Conservation (phyloP, 305 asterid genomes). For the Solanum hybrid region DNA sequence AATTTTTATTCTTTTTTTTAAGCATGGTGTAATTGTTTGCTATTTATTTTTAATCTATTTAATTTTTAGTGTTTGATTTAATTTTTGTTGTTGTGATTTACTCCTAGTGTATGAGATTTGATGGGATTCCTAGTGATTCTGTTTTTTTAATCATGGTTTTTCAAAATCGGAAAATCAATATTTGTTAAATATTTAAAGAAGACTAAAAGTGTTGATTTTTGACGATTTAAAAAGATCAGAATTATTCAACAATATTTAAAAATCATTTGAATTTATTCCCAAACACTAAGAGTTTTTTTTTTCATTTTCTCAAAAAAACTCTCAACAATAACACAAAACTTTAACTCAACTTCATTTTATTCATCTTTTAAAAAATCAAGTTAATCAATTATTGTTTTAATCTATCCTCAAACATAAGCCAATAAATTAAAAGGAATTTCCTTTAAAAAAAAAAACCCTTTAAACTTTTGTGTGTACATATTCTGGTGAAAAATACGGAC, state of each 20-base stretch:
- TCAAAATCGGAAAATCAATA: background rate
- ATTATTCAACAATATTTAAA: background rate
- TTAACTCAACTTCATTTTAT: background rate
- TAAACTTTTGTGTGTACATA: background rate
- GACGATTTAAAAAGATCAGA: background rate
- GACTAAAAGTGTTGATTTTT: background rate
- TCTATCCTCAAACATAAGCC: background rate
- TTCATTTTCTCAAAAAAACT: background rate
- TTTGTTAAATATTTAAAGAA: background rate
- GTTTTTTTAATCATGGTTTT: background rate
- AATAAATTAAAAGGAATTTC: background rate
- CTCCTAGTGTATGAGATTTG: background rate
- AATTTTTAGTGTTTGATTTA: background rate
- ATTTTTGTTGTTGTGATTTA: background rate
- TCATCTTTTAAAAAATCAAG: background rate
- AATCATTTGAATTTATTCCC: background rate
- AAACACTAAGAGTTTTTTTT: background rate
- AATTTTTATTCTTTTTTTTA: background rate
- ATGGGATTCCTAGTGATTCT: background rate
- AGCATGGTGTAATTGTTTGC: background rate
- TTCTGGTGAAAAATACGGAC: background rate
- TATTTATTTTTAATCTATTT: background rate
- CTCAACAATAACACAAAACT: background rate
- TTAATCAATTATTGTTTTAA: background rate
- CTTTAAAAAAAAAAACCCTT: background rate